Evolutionary conservation across 2,329 filamentous ascomycete genomes (phyloP).

Genomic region (Kalmusia sp.): DNA sequence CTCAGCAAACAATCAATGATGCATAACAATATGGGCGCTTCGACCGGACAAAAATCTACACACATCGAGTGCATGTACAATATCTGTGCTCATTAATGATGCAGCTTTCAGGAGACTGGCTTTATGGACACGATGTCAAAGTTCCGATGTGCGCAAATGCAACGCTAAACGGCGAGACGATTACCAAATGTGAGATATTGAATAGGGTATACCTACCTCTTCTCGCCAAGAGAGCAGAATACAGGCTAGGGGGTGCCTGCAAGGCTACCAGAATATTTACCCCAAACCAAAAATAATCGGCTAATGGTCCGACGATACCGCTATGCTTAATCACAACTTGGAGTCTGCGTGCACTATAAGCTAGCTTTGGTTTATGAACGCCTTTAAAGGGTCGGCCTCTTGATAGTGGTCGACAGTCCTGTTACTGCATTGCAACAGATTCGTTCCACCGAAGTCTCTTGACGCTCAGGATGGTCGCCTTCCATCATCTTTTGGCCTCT

Average conservation of each 20-base stretch:
- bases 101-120: background rate
- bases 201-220: background rate
- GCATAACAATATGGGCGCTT: background rate
- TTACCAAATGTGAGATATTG: background rate
- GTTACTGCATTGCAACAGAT: background rate
- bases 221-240: no score
- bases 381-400: background rate
- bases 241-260: background rate
- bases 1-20: background rate
- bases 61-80: background rate
- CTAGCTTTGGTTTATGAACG: background rate
- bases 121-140: background rate
- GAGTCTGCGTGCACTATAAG: background rate
- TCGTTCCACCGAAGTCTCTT: background rate
- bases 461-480: constrained; percentile 1
- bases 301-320: background rate
- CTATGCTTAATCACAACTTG: background rate
- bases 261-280: background rate
- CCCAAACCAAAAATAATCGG: background rate
- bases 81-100: background rate
- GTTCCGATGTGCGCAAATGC: background rate
- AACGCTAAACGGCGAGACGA: background rate
- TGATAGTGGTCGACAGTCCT: background rate
- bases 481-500: background rate
- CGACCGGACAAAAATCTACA: background rate